Evolutionary conservation across 306 rosid species (phyloP), one percentile per base, ranked within the genome.

Genomic region (Vigna mungo): DNA sequence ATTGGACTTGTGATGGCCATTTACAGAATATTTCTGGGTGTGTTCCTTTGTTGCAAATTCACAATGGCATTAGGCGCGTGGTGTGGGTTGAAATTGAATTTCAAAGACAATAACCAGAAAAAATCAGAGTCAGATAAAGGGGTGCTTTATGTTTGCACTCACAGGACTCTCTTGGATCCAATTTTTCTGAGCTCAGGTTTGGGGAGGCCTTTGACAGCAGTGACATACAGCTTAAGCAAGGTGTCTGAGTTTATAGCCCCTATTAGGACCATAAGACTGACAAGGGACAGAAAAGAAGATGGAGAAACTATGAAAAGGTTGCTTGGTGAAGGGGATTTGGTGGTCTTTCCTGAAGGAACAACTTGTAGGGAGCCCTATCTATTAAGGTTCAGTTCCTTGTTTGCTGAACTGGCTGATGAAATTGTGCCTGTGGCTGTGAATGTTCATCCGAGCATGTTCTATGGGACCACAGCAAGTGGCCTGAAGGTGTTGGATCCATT

Each of bases 141-240:
- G 25, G 88, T 89, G 21, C 85, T 93, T 7, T 93, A 86, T 71
- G 97, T 93, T 11, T 93, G 97, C 60, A 84, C 80, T 56, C 98
- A 91, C 64, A 89, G 93, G 51, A 90, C 98, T 0, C 90, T 93
- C 1, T 20, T 90, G 25, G 98, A 93, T 80, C 98, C 98, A 3
- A 89, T 93, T 49, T 86, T 91, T 25, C 90, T 91, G 3, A 87
- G 92, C 82, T 36, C 71, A 1, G 37, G 83, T 44, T 36, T 91
- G 34, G 80, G 81, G 3, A 91, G 78, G 80, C 88, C 87, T 21
- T 77, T 93, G 52, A 91, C 90, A 6, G 93, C 98, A 0, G 92
- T 90, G 20, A 91, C 98, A 1, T 93, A 93, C 44, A 93, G 97
- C 51, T 15, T 78, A 47, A 78, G 82, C 58, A 69, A 32, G 20